Base-by-base conservation (phyloP, 371 early-diverging fungal species). In the Circinella minor region DNA sequence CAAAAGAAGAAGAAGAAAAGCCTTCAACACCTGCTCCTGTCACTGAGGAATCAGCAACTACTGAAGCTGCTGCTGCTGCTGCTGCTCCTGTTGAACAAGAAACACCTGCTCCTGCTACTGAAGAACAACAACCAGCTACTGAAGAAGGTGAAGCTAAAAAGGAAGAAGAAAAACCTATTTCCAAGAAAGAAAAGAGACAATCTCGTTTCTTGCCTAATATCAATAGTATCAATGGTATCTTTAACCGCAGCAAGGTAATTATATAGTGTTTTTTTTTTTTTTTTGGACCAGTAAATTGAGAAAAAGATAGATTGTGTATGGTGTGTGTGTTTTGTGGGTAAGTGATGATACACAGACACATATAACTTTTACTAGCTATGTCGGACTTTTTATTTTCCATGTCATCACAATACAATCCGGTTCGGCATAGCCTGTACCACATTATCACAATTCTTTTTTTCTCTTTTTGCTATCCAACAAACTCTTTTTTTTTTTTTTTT, bases 231-330 rank as follows among this genome's bases (percentile, higher is more conserved):
- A 67, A 66, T 55, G 70, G 65, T 27, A 38, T 75, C 46, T 72
- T 75, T 38, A 70, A 48, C 65, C 74, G 74, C 55, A 67, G 74
- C 70, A 74, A 74, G 74, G 74, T 74, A 74, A 67, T 36, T 17
- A 55, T 43, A 27, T 36, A 11, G 38, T 38, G 36, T 51, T 5
- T 27, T 70, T 27, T 69, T 63, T 39, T 63, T 65, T 70, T 18
- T 39, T 47, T n/a, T 65, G 11, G 10, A 34, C 11, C 51, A 20
- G 46, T 46, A n/a, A 57, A 15, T 27, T 27, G 27, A 27, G 27
- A 27, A 27, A 27, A 27, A 27, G 27, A 27, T 27, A 27, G 27
- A 27, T 27, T 27, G 27, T 27, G 27, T 27, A 27, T 27, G 27
- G 27, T 27, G 27, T 27, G 27, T 27, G 27, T 27, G 27, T 27